These are phyloP conservation scores for Oxytropis ochrocephala DNA, from an alignment of 306 rosid species.

Conservation along the genomic window DNA sequence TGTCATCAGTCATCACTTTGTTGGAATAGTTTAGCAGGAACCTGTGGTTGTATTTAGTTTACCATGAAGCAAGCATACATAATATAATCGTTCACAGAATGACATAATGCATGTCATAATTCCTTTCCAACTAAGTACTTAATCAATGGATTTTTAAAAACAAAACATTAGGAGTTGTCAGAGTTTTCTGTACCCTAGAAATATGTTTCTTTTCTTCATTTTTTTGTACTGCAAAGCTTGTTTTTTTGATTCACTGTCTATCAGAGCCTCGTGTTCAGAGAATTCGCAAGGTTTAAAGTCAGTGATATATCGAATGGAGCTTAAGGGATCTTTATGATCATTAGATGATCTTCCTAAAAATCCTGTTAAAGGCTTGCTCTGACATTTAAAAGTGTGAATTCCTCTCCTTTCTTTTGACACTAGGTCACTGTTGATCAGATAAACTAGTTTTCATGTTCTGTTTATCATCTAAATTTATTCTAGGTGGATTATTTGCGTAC, in stretches of 20 bases:
- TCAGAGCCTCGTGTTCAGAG: constrained; percentile 28
- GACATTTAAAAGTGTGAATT: constrained; percentile 20
- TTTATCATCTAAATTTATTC: background rate
- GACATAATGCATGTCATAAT: background rate
- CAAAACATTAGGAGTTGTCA: background rate
- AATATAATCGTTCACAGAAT: background rate
- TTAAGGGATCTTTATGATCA: constrained; percentile 25
- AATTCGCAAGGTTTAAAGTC: constrained; percentile 38
- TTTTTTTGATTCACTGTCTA: constrained; percentile 34
- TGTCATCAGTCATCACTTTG: background rate
- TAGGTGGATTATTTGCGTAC: background rate
- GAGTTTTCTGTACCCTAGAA: background rate
- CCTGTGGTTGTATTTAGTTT: background rate
- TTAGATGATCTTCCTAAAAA: constrained; percentile 17
- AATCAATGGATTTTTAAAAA: background rate
- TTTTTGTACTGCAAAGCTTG: background rate
- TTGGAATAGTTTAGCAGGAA: background rate
- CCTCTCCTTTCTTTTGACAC: background rate
- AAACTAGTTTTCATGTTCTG: background rate
- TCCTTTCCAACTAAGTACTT: background rate
- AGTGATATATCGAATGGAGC: constrained; percentile 44
- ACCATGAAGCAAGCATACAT: background rate
- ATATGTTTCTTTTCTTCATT: background rate
- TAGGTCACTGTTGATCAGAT: constrained; percentile 8
- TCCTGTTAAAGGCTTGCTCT: constrained; percentile 25